Conservation (phyloP, 2,329 filamentous ascomycete genomes). For the Fulvia fulva region DNA sequence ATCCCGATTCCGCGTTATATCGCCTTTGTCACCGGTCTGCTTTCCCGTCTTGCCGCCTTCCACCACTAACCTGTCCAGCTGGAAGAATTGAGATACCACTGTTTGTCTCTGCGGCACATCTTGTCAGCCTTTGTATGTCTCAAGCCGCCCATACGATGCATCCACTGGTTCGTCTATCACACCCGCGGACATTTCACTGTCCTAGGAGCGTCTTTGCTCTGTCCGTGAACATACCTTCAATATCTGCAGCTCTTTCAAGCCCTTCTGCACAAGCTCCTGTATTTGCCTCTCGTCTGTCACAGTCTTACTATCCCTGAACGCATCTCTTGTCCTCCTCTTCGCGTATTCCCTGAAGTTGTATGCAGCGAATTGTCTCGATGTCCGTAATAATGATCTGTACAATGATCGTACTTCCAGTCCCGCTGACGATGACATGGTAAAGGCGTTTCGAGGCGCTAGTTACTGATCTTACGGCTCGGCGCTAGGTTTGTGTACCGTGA, state of each 20-base stretch:
- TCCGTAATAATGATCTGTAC: slow-evolving; percentile 85
- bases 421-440: slow-evolving; percentile 19
- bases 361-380: slow-evolving; percentile 78
- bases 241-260: slow-evolving; percentile 77
- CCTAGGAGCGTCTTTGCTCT: not conserved
- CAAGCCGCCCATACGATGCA: not conserved
- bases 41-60: slow-evolving; percentile 80
- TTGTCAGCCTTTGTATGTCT: slow-evolving; percentile 34
- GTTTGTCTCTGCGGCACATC: slow-evolving; percentile 74
- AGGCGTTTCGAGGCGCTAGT: not conserved
- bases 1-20: slow-evolving; percentile 72
- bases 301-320: slow-evolving; percentile 74
- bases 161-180: not conserved
- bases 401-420: slow-evolving; percentile 31
- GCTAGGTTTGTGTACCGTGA: not conserved
- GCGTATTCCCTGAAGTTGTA: slow-evolving; percentile 99
- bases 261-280: slow-evolving; percentile 86
- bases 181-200: not conserved
- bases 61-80: slow-evolving; percentile 85
- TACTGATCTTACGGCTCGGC: not conserved
- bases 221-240: slow-evolving; percentile 67
- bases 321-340: slow-evolving; percentile 81
- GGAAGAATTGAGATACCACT: slow-evolving; percentile 89
- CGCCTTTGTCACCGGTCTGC: slow-evolving; percentile 62
- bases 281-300: slow-evolving; percentile 71